These are phyloP conservation scores for Neoscytalidium dimidiatum DNA, from an alignment of 2,329 filamentous ascomycete species.

Conservation along the genomic window DNA sequence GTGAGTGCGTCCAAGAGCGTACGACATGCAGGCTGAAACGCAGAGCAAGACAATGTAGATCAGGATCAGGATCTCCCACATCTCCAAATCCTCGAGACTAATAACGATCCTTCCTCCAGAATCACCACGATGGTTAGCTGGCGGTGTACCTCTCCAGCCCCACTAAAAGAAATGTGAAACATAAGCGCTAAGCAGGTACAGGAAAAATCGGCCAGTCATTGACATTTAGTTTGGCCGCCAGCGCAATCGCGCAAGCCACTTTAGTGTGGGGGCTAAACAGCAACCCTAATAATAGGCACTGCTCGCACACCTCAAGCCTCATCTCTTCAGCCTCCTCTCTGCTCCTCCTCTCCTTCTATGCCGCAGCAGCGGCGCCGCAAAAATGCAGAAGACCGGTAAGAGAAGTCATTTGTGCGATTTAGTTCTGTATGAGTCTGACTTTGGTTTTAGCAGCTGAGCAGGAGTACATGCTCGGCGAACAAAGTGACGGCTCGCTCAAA, in stretches of 20 bases:
- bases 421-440: background rate
- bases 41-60: too few relatives aligned
- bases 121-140: background rate
- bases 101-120: background rate
- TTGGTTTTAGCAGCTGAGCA: background rate
- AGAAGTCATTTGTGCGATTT: background rate
- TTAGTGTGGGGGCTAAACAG: background rate
- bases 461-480: slow-evolving; percentile 12
- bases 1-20: too few relatives aligned
- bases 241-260: background rate
- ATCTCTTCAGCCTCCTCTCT: background rate
- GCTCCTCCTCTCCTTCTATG: background rate
- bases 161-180: background rate
- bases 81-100: too few relatives aligned
- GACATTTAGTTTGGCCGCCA: background rate
- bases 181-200: background rate
- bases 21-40: too few relatives aligned
- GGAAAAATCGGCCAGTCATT: background rate
- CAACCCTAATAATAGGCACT: background rate
- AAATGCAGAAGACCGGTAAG: background rate
- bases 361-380: background rate
- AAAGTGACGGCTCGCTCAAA: background rate
- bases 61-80: too few relatives aligned
- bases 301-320: background rate
- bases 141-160: background rate